phyloP scores from a whole-genome alignment of 139 green algal species.

The Dunaliella primolecta region DNA sequence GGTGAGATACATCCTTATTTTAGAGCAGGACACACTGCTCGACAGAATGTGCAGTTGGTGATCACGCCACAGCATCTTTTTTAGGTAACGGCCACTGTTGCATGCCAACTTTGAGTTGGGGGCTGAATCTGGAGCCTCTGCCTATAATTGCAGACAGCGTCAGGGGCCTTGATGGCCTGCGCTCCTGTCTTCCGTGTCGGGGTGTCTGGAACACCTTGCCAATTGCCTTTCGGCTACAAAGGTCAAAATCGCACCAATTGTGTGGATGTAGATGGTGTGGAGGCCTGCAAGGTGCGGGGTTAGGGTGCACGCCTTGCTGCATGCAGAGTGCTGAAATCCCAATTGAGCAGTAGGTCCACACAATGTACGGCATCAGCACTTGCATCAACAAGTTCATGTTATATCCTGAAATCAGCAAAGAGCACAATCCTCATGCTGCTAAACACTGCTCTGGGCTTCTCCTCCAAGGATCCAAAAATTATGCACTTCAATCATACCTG shows the following conservation, averaged over 20 bases:
- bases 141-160: constrained; percentile 6
- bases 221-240: constrained; percentile 21
- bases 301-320: neutral
- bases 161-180: constrained; percentile 22
- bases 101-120: neutral
- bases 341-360: neutral
- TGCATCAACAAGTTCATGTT: no score
- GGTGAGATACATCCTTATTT: neutral
- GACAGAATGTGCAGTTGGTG: neutral
- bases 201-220: neutral
- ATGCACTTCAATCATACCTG: no score
- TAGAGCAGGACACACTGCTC: neutral
- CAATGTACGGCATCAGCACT: neutral
- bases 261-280: constrained; percentile 29
- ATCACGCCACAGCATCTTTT: neutral
- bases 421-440: neutral
- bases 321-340: neutral
- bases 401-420: neutral
- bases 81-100: no score
- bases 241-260: constrained; percentile 27
- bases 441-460: no score
- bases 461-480: no score
- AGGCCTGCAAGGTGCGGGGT: constrained; percentile 26
- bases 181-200: constrained; percentile 12
- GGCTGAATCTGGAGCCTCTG: neutral